phyloP scores from a whole-genome alignment of 108 stramenopile species.

The Mediolabrus comicus region DNA sequence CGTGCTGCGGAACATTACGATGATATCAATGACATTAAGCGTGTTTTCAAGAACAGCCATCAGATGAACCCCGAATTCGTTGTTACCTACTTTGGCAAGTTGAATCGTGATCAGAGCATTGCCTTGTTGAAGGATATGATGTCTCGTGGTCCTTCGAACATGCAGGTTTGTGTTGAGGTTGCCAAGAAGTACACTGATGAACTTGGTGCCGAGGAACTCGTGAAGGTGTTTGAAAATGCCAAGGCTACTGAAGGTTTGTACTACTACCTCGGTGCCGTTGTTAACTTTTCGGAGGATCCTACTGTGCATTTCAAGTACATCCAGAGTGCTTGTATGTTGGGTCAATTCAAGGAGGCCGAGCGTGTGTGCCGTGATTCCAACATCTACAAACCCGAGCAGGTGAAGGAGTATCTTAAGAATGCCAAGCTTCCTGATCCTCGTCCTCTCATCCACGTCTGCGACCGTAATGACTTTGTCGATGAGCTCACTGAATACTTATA shows the following conservation, averaged over 20 bases:
- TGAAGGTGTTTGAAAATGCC: slow-evolving; percentile 94
- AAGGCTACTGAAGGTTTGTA: slow-evolving; percentile 96
- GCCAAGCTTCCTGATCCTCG: slow-evolving; percentile 99
- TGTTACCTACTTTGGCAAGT: slow-evolving; percentile 94
- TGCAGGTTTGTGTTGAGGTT: slow-evolving; percentile 96
- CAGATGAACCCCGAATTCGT: slow-evolving; percentile 97
- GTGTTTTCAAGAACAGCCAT: slow-evolving; percentile 94
- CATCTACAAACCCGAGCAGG: slow-evolving; percentile 96
- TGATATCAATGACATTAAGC: slow-evolving; percentile 98
- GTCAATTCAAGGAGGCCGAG: slow-evolving; percentile 97
- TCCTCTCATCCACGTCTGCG: slow-evolving; percentile 99
- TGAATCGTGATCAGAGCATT: slow-evolving; percentile 92
- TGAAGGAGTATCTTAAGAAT: slow-evolving; percentile 98
- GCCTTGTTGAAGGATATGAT: slow-evolving; percentile 96
- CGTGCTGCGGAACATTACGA: slow-evolving; percentile 99
- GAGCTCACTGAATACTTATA: slow-evolving; percentile 99
- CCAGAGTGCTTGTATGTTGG: slow-evolving; percentile 91
- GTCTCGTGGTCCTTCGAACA: slow-evolving; percentile 89
- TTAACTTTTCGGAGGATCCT: slow-evolving; percentile 96
- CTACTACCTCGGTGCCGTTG: slow-evolving; percentile 96
- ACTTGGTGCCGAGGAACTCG: slow-evolving; percentile 92
- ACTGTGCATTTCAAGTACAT: slow-evolving; percentile 99
- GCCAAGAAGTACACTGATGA: slow-evolving; percentile 99
- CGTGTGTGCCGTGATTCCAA: slow-evolving; percentile 99
- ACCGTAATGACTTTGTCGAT: slow-evolving; percentile 97